Conservation (phyloP, 345 rosid genomes). For the Salix caprea region DNA sequence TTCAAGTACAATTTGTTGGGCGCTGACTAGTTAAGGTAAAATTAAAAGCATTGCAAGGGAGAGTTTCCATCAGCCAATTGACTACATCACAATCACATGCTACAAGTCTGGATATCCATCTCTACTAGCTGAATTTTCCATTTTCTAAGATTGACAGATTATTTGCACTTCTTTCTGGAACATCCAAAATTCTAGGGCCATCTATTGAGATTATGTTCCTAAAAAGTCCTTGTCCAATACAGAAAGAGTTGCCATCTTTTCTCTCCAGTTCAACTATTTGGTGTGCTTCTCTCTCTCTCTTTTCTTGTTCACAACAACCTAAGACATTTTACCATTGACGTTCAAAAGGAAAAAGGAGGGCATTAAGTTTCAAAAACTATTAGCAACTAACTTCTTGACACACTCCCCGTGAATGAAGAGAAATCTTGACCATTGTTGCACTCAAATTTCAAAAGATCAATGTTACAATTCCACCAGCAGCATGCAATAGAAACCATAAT, state of each 20-base stretch:
- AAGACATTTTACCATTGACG: background rate
- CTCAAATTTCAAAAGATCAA: background rate
- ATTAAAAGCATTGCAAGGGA: background rate
- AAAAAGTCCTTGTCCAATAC: background rate
- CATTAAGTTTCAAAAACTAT: background rate
- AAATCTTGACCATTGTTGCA: background rate
- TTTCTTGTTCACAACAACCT: background rate
- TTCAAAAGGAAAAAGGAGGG: background rate
- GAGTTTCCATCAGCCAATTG: background rate
- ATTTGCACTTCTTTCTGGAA: background rate
- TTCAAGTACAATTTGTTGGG: no score
- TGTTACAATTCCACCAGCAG: background rate
- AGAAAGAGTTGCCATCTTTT: background rate
- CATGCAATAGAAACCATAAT: background rate
- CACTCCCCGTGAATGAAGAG: background rate
- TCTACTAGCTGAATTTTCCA: background rate
- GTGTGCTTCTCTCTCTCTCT: background rate
- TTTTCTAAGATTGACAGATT: background rate
- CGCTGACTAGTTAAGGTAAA: background rate
- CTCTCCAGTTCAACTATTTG: background rate
- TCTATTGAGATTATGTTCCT: background rate
- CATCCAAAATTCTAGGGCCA: background rate
- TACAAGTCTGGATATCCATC: background rate
- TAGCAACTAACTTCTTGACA: background rate
- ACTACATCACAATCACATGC: background rate